Evolutionary conservation across 495 filamentous ascomycete genomes (phyloP).

Genomic region (Penicilliopsis zonata): DNA sequence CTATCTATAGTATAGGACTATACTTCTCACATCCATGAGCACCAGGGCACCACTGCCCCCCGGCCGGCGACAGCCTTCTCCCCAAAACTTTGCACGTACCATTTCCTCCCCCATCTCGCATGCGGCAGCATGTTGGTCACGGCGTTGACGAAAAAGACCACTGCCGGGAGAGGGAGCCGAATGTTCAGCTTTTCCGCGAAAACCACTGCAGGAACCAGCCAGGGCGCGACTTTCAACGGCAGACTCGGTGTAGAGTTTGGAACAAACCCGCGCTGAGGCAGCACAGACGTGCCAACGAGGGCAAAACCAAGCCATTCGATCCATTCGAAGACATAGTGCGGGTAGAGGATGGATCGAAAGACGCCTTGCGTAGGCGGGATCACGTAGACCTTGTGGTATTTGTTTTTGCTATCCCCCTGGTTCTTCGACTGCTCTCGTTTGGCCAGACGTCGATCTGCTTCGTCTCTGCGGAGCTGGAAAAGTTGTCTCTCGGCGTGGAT

Average conservation of each 20-base stretch:
- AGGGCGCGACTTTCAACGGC: slow-evolving; percentile 27
- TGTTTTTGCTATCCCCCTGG: slow-evolving; percentile 16
- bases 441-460: slow-evolving; percentile 25
- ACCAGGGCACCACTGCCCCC: slow-evolving; percentile 74
- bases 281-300: slow-evolving; percentile 39
- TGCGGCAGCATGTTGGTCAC: slow-evolving; percentile 82
- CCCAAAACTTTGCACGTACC: slow-evolving; percentile 86
- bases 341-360: slow-evolving; percentile 73
- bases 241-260: slow-evolving; percentile 5
- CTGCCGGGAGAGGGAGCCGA: slow-evolving; percentile 47
- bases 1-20: not conserved
- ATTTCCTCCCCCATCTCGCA: slow-evolving; percentile 68
- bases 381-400: slow-evolving; percentile 72
- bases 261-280: slow-evolving; percentile 2
- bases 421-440: slow-evolving; percentile 23
- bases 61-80: slow-evolving; percentile 58
- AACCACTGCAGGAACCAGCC: slow-evolving; percentile 42
- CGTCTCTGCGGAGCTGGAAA: slow-evolving; percentile 45
- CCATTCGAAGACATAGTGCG: slow-evolving; percentile 94
- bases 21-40: slow-evolving; percentile 29
- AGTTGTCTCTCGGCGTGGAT: slow-evolving; percentile 60
- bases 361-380: slow-evolving; percentile 76
- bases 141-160: slow-evolving; percentile 77
- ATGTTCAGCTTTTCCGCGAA: slow-evolving; percentile 19
- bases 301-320: slow-evolving; percentile 88